phyloP scores from a whole-genome alignment of 176 grass and related monocot species.

The Alopecurus myosuroides region DNA sequence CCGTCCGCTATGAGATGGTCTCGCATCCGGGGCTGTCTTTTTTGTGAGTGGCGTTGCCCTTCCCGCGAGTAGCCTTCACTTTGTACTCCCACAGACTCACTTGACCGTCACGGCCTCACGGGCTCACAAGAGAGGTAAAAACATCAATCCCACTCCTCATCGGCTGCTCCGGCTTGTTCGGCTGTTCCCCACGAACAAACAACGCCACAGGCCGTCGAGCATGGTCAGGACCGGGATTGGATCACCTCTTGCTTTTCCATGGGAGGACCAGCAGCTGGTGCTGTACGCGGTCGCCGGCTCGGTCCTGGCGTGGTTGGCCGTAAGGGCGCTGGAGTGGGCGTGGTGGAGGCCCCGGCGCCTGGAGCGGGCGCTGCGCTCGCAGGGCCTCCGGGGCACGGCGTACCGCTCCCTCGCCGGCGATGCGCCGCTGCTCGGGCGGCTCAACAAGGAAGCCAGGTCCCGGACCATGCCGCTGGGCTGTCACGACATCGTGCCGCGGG shows the following conservation, averaged over 20 bases:
- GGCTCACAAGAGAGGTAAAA: neutral
- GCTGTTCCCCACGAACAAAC: neutral
- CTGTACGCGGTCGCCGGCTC: neutral
- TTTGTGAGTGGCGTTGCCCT: too few relatives aligned
- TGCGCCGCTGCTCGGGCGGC: slow-evolving; percentile 20
- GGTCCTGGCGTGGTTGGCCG: slow-evolving; percentile 31
- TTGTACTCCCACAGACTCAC: neutral
- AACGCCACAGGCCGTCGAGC: neutral
- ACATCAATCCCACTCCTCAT: neutral
- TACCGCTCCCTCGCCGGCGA: slow-evolving; percentile 49
- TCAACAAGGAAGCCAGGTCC: slow-evolving; percentile 46
- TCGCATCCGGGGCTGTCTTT: too few relatives aligned
- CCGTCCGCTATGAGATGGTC: too few relatives aligned
- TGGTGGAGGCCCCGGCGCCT: slow-evolving; percentile 58
- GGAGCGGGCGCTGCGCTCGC: slow-evolving; percentile 33
- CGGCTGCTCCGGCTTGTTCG: neutral
- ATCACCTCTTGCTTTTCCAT: neutral
- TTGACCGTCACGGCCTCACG: neutral
- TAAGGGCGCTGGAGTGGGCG: slow-evolving; percentile 42
- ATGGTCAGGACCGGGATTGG: neutral
- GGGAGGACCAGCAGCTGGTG: slow-evolving; percentile 1
- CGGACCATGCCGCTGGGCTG: slow-evolving; percentile 39
- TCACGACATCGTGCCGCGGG: slow-evolving; percentile 47
- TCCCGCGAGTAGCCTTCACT: too few relatives aligned
- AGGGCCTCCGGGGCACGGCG: slow-evolving; percentile 48